Conservation (phyloP, 306 rosid genomes). For the Glycine tomentella region DNA sequence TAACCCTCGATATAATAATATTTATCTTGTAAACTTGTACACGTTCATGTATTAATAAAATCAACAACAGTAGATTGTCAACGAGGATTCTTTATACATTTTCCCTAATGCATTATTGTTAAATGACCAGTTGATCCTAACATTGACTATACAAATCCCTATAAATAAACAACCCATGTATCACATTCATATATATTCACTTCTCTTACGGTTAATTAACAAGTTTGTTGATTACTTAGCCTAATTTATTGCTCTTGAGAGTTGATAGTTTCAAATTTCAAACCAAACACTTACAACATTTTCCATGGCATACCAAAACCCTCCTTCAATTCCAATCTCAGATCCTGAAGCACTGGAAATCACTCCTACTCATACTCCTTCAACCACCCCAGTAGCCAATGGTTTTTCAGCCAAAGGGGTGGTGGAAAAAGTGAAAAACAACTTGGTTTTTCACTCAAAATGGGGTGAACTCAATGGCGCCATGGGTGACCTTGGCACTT, state of each 20-base stretch:
- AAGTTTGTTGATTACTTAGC: background rate
- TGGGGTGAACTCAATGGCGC: constrained; percentile 50
- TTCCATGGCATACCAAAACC: constrained; percentile 41
- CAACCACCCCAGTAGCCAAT: background rate
- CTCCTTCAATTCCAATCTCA: constrained; percentile 27
- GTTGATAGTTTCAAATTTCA: background rate
- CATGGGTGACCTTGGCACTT: constrained; percentile 52
- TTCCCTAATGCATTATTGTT: background rate
- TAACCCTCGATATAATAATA: background rate
- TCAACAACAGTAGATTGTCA: background rate
- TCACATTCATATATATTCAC: background rate
- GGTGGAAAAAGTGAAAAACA: constrained; percentile 26
- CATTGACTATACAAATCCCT: constrained; percentile 19
- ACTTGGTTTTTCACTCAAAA: constrained; percentile 40
- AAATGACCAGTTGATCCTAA: background rate
- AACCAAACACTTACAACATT: background rate
- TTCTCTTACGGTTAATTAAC: no score
- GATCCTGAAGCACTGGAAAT: constrained; percentile 40
- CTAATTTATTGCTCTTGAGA: no score
- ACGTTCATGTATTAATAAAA: background rate
- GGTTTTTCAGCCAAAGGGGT: constrained; percentile 20
- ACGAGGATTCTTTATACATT: background rate
- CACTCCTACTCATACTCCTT: background rate
- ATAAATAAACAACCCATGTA: background rate
- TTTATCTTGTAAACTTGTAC: background rate